Evolutionary conservation across 768 basidiomycete species (phyloP), one percentile per base, ranked within the genome.

Genomic region (Exsudoporus frostii): DNA sequence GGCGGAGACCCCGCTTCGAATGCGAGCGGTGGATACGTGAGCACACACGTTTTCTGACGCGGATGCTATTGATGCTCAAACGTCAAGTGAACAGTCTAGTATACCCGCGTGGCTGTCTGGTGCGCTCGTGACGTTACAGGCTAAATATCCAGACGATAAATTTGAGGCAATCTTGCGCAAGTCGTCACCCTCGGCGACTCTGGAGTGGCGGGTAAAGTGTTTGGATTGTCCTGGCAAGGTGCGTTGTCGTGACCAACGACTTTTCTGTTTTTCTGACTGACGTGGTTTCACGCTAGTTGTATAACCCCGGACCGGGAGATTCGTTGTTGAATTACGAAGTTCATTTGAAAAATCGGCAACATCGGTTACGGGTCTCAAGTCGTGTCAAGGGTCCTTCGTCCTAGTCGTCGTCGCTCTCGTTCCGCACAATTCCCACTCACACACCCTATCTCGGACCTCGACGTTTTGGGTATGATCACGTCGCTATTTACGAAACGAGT

Each of bases 191-290:
- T 76, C 73, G 13, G 77, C 75, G n/a, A 69, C 75, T 22, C 79
- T 82, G 6, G 93, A 96, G 69, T 98, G 95, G 94, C 81, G 92
- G 17, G 80, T 96, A 65, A 93, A 88, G 69, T 97, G 93, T 68
- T 65, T 84, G 58, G 93, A 97, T 68, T 95, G 93, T 71, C 93
- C 93, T 59, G 92, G 92, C 64, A 96, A 94, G 81, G 92, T 92
- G 55, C 25, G 59, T 51, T 2, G 25, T 29, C 15, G 6, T 39
- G 10, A 7, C 25, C 33, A 14, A 24, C 20, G n/a, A 8, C 3
- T n/a, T 36, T 33, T 7, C 2, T 19, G n/a, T 30, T 37, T 47
- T 27, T 33, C 42, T 57, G 24, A 55, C 11, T 8, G 5, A 34
- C 33, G 7, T 14, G 55, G 55, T 15, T 45, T 48, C 13, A 7